These are phyloP conservation scores for Skeletonema potamos DNA, from an alignment of 108 stramenopile species.

Conservation along the genomic window DNA sequence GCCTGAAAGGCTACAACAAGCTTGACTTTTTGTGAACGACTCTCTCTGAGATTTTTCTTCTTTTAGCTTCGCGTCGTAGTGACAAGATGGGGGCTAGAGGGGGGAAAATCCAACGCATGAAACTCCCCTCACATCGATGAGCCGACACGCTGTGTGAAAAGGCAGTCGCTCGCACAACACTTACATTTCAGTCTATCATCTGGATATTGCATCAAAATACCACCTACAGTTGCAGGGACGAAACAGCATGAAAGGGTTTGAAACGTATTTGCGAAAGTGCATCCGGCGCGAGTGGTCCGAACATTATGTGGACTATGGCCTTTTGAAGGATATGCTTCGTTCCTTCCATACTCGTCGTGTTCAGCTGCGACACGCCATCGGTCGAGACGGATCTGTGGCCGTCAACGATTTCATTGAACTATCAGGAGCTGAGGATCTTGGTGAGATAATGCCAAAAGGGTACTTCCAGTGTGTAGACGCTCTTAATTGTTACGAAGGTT, in stretches of 20 bases:
- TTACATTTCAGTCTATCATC: no score
- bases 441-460: neutral
- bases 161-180: no score
- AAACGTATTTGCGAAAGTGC: constrained; percentile 21
- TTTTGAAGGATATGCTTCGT: constrained; percentile 11
- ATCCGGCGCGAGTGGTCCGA: constrained; percentile 13
- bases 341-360: constrained; percentile 31
- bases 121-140: no score
- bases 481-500: neutral
- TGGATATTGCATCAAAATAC: no score
- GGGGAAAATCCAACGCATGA: no score
- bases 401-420: constrained; percentile 1
- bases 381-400: neutral
- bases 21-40: no score
- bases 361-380: neutral
- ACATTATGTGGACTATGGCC: constrained; percentile 36
- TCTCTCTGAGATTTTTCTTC: no score
- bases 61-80: no score
- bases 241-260: constrained; percentile 30
- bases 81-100: no score
- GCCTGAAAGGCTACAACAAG: no score
- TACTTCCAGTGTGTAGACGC: constrained; percentile 19
- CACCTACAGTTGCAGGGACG: no score
- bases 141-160: no score
- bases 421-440: neutral